Conservation (phyloP, 768 basidiomycete genomes). For the Tylopilus rubrobrunneus region DNA sequence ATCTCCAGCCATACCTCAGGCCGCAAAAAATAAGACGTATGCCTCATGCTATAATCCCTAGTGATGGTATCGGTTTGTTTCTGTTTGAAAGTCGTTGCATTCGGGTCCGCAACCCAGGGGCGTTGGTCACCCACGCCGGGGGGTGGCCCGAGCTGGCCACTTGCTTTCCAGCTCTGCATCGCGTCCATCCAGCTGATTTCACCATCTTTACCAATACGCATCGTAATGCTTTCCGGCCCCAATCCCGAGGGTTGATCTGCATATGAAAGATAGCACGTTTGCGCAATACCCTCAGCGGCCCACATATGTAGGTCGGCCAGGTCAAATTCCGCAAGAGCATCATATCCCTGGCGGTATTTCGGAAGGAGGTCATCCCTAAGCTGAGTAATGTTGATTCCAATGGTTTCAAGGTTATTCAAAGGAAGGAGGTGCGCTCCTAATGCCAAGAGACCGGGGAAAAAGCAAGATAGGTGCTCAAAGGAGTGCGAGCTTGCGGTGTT, state of each 20-base stretch:
- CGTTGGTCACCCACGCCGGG: conserved; percentile 48
- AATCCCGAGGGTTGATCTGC: conserved; percentile 68
- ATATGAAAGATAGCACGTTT: conserved; percentile 68
- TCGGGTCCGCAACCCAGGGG: conserved; percentile 27
- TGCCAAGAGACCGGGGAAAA: conserved; percentile 71
- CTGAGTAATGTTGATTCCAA: conserved; percentile 44
- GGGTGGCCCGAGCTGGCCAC: conserved; percentile 43
- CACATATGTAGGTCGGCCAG: conserved; percentile 66
- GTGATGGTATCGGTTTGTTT: conserved; percentile 22
- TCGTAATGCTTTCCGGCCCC: conserved; percentile 55
- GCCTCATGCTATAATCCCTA: conserved; percentile 53
- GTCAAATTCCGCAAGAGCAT: conserved; percentile 42
- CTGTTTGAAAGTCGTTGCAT: conserved; percentile 13
- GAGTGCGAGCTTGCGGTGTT: conserved; percentile 39
- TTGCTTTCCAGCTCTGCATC: conserved; percentile 45
- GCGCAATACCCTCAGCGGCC: conserved; percentile 72
- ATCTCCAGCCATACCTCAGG: conserved; percentile 54
- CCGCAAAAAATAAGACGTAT: conserved; percentile 52
- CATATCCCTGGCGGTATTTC: conserved; percentile 28
- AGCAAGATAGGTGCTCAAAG: conserved; percentile 76
- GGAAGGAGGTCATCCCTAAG: conserved; percentile 30
- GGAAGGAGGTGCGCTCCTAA: conserved; percentile 64
- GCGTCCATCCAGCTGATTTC: conserved; percentile 27
- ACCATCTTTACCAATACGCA: conserved; percentile 25
- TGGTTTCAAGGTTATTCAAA: conserved; percentile 45